A percentile compares a stretch with the other conserved stretches of the same genome.
These are phyloP conservation scores for Bretschneidera sinensis DNA, from an alignment of 345 rosid genomes.

Conservation along the genomic window DNA sequence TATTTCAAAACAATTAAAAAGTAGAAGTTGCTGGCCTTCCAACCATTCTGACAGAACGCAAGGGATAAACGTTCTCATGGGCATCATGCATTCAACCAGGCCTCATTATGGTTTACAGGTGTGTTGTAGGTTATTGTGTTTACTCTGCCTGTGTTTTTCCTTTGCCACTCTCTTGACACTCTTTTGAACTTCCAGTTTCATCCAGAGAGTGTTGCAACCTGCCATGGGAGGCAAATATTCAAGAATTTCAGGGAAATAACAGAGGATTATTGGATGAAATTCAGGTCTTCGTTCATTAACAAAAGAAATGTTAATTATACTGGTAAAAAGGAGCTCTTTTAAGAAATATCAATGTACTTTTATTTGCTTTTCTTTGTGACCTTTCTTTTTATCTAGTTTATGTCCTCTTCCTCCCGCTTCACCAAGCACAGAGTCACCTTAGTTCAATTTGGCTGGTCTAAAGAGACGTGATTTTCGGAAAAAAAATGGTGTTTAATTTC, in stretches of 20 bases:
- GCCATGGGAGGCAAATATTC: constrained; percentile 68
- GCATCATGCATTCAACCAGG: constrained; percentile 73
- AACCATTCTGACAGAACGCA: constrained; percentile 20
- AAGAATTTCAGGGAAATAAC: constrained; percentile 77
- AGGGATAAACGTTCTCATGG: constrained; percentile 66
- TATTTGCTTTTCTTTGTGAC: too few relatives aligned
- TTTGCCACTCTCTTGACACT: constrained; percentile 24
- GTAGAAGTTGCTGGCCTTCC: constrained; percentile 29
- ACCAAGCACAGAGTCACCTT: too few relatives aligned
- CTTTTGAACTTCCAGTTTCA: constrained; percentile 60
- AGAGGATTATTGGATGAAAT: constrained; percentile 60
- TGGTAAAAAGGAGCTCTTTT: constrained; percentile 60
- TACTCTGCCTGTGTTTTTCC: background rate
- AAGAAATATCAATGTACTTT: background rate
- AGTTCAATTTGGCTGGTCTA: too few relatives aligned
- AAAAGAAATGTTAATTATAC: constrained; percentile 35
- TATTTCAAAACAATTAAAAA: constrained; percentile 23
- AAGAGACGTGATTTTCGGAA: too few relatives aligned
- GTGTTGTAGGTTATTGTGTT: constrained; percentile 13
- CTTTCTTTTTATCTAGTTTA: too few relatives aligned
- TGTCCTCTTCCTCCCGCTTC: too few relatives aligned
- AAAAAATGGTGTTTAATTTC: too few relatives aligned
- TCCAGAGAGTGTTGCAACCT: constrained; percentile 93
- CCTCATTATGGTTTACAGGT: constrained; percentile 99
- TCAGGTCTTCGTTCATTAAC: constrained; percentile 27